Evolutionary conservation across 164 flowering plant genomes (phyloP), one percentile per base, ranked within the genome.

Genomic region (Vitis rupestris): DNA sequence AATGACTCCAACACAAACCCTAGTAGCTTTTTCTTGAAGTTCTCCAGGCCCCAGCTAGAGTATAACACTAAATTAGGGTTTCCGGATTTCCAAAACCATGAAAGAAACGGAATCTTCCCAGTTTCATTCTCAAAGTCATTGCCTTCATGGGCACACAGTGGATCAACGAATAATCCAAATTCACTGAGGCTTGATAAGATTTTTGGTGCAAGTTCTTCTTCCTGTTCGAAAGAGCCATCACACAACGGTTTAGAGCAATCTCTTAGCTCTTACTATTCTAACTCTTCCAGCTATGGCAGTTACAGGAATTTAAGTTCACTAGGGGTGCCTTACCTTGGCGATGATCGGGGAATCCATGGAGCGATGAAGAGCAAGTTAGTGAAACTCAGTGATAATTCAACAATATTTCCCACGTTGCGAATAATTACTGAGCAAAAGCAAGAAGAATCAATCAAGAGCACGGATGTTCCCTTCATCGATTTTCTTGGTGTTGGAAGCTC

Each of bases 401-500:
- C 17, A 14, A 14, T 48, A 58, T 67, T 67, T 13, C 47, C 54
- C 8, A 58, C 13, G 54, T 58, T 49, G 10, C 47, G 55, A 49
- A 48, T 13, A 13, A 48, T 7, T 63, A 29, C 59, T 13, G 31
- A 65, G 2, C 60, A 65, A 61, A 64, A 19, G 10, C 50, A 64
- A 37, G 61, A 37, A 30, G 68, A 23, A 8, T 54, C 23, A 59
- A 52, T 31, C 50, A 51, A 10, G 37, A 55, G 37, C 72, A 69
- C 74, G 65, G 66, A 77, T 65, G 72, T 66, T 57, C 53, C 71
- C 50, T 81, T 81, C 79, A 75, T 81, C 29, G 84, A 81, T 29
- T 81, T 75, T 63, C 81, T 81, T 69, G 81, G 81, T 12, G 84
- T 81, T 0, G 81, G 69, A 63, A 48, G 19, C 10, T 13, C 67